phyloP scores from a whole-genome alignment of 2,329 filamentous ascomycete genomes.

The Venturia aucupariae region DNA sequence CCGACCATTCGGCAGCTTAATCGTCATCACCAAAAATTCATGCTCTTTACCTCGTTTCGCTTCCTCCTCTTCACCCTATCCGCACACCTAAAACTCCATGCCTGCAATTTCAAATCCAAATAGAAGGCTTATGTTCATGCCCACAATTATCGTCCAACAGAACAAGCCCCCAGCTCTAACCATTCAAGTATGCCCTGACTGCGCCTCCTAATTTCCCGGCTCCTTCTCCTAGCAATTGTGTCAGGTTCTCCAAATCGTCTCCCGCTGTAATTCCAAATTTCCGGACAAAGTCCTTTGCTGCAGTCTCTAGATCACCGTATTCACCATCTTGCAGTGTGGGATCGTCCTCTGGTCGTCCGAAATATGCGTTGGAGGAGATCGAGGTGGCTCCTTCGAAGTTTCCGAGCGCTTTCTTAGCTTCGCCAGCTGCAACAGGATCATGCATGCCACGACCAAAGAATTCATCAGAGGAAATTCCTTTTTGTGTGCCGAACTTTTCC shows the following conservation, averaged over 20 bases:
- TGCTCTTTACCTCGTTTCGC: background rate
- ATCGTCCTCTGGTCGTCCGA: constrained; percentile 84
- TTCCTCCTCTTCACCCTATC: background rate
- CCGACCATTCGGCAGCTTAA: background rate
- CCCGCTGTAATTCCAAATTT: constrained; percentile 93
- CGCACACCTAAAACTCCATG: background rate
- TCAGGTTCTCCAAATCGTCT: constrained; percentile 89
- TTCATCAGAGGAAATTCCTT: constrained; percentile 95
- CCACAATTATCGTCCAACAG: background rate
- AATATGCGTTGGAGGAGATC: constrained; percentile 96
- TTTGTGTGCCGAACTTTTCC: constrained; percentile 82
- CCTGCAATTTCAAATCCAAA: background rate
- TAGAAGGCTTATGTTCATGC: background rate
- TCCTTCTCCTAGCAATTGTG: constrained; percentile 73
- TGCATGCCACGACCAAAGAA: constrained; percentile 90
- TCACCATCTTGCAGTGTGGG: constrained; percentile 53
- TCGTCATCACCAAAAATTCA: background rate
- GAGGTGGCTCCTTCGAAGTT: constrained; percentile 86
- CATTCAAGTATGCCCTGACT: constrained; percentile 18
- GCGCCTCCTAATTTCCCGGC: constrained; percentile 70
- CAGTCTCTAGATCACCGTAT: constrained; percentile 85
- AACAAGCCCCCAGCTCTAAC: background rate
- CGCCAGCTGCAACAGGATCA: constrained; percentile 68
- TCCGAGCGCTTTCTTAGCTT: constrained; percentile 79
- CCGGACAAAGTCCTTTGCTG: constrained; percentile 90